These are phyloP conservation scores for Candida takata DNA, from an alignment of 805 yeast genomes.

Conservation along the genomic window DNA sequence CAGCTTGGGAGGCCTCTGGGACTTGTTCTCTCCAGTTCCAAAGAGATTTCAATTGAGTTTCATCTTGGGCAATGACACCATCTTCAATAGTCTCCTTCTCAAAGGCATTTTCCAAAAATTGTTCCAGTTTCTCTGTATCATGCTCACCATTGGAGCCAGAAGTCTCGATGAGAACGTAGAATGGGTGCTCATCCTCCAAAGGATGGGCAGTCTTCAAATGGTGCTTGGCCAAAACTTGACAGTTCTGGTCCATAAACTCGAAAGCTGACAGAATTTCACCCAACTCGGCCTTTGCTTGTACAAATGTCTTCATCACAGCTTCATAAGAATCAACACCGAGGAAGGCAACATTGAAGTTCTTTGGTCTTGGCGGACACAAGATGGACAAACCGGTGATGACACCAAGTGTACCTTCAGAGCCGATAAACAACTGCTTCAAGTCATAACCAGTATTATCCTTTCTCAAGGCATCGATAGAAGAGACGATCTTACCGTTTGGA, in stretches of 20 bases:
- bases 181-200: constrained; percentile 75
- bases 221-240: constrained; percentile 55
- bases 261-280: constrained; percentile 87
- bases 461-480: constrained; percentile 78
- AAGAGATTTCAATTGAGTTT: constrained; percentile 69
- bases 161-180: constrained; percentile 88
- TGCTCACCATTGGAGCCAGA: constrained; percentile 94
- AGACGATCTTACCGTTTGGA: constrained; percentile 77
- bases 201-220: constrained; percentile 67
- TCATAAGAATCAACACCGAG: constrained; percentile 77
- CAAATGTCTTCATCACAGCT: constrained; percentile 77
- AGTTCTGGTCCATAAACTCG: constrained; percentile 82
- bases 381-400: constrained; percentile 85
- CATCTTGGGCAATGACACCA: constrained; percentile 95
- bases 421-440: constrained; percentile 85
- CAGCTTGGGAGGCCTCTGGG: constrained; percentile 79
- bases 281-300: constrained; percentile 68
- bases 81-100: constrained; percentile 80
- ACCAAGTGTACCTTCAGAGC: constrained; percentile 91
- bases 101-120: constrained; percentile 77
- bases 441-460: constrained; percentile 96
- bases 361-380: constrained; percentile 84
- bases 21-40: constrained; percentile 97
- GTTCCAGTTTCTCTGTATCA: constrained; percentile 83
- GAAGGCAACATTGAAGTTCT: constrained; percentile 80